Base-by-base conservation (phyloP, 345 rosid species). In the Eucalyptus globulus region DNA sequence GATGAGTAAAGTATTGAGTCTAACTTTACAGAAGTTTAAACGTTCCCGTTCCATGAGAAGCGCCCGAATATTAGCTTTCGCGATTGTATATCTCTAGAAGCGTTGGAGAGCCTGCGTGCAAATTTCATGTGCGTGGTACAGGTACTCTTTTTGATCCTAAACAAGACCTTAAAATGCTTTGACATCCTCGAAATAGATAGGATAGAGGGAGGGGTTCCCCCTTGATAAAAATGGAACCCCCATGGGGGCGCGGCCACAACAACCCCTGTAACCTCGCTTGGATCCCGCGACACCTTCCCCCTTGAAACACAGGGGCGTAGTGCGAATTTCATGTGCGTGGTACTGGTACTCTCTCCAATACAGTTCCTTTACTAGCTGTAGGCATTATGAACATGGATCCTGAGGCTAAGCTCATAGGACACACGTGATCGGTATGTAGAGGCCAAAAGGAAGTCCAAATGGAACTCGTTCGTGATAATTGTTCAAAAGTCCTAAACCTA, bases 161-260 rank as follows among this genome's bases (percentile, higher is more conserved):
- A 6, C 43, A 40, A 43, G 43, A 43, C 7, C 43, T 43, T 43
- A 43, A 43, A 40, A 43, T 2, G 43, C 7, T 43, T 43, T 43
- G 2, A 6, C 43, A 43, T 43, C 43, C 7, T 43, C 0, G 0
- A 43, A 43, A 43, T 1, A 43, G 43, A 43, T 43, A 43, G 0
- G 0, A 43, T 43, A 0, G 43, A 43, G 43, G 43, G 43, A 6
- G 7, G 43, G 7, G 43, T 43, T 43, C 43, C 1, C 43, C 43
- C 43, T 43, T 2, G 43, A 43, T 43, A 43, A 43, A 43, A 43
- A 43, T 43, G 6, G 7, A 43, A 43, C 2, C 1, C 7, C 43
- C 43, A 43, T 2, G 6, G 43, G 43, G 2, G 43, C 7, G 7
- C 43, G 0, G 7, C 43, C 43, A 43, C 43, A 43, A 43, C 43